Evolutionary conservation across 257 asterid genomes (phyloP).

Genomic region (Leonotis leonurus): DNA sequence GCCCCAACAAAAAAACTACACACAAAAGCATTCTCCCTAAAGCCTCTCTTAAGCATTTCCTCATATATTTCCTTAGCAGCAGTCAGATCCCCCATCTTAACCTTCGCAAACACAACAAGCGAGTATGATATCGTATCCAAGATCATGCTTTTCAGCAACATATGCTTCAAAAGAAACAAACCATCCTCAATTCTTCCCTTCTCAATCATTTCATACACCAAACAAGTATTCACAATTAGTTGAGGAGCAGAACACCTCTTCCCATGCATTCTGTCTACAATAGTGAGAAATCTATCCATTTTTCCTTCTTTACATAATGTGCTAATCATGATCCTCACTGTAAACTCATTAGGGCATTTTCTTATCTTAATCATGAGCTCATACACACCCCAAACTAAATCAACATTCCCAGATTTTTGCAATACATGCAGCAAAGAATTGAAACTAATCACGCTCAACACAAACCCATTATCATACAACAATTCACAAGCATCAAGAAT

Average conservation of each 20-base stretch:
- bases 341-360: conserved; percentile 50
- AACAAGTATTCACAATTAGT: conserved; percentile 55
- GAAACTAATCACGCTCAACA: conserved; percentile 51
- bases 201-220: conserved; percentile 57
- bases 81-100: conserved; percentile 56
- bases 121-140: conserved; percentile 53
- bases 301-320: conserved; percentile 73
- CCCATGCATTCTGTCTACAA: conserved; percentile 62
- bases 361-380: conserved; percentile 54
- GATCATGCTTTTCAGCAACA: conserved; percentile 62
- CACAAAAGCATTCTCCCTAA: conserved; percentile 54
- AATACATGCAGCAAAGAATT: conserved; percentile 59
- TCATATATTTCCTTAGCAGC: conserved; percentile 46
- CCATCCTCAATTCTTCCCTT: conserved; percentile 48
- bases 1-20: conserved; percentile 43
- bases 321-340: conserved; percentile 48
- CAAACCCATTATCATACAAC: conserved; percentile 46
- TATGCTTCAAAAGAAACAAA: conserved; percentile 39
- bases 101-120: conserved; percentile 55
- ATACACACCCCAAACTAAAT: conserved; percentile 55
- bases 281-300: conserved; percentile 36
- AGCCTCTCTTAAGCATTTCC: conserved; percentile 71
- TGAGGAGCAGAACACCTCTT: conserved; percentile 50
- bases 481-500: conserved; percentile 40
- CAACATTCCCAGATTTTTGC: conserved; percentile 40